Evolutionary conservation across 306 rosid species (phyloP).

Genomic region (Arachis hypogaea): DNA sequence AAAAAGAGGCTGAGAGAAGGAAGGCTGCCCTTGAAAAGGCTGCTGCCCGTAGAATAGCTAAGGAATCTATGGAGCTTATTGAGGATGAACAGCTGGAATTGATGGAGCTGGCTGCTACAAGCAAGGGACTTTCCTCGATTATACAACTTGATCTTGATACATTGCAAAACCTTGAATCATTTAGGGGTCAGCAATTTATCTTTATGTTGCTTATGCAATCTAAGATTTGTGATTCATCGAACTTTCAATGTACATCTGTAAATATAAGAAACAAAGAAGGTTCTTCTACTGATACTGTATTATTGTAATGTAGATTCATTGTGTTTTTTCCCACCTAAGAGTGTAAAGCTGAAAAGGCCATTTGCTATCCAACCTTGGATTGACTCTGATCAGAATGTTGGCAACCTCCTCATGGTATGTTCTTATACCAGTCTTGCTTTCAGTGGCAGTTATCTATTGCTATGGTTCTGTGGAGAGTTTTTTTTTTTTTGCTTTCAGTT

Average conservation of each 20-base stretch:
- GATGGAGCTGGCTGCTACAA: conserved; percentile 94
- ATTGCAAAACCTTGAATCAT: conserved; percentile 80
- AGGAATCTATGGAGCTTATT: conserved; percentile 97
- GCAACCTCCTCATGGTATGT: conserved; percentile 95
- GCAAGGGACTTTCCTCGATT: conserved; percentile 86
- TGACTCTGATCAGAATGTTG: conserved; percentile 82
- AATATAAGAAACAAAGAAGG: conserved; percentile 6
- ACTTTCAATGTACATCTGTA: conserved; percentile 4
- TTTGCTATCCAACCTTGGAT: conserved; percentile 88
- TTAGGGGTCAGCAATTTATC: conserved; percentile 62
- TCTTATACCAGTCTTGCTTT: conserved; percentile 20
- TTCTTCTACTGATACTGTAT: conserved; percentile 32
- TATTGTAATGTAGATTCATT: conserved; percentile 61
- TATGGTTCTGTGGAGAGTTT: conserved; percentile 13
- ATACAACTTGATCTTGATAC: conserved; percentile 85
- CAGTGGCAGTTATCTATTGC: neutral
- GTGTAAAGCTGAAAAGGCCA: conserved; percentile 73
- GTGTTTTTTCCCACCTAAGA: conserved; percentile 75
- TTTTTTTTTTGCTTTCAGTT: no score
- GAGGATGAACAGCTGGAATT: conserved; percentile 97
- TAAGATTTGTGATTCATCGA: conserved; percentile 8
- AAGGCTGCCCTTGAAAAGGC: conserved; percentile 97
- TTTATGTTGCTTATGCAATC: conserved; percentile 16
- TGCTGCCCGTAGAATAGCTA: conserved; percentile 88
- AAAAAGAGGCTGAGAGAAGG: conserved; percentile 89